Evolutionary conservation across 495 filamentous ascomycete species (phyloP).

Genomic region (Rusavskia elegans): DNA sequence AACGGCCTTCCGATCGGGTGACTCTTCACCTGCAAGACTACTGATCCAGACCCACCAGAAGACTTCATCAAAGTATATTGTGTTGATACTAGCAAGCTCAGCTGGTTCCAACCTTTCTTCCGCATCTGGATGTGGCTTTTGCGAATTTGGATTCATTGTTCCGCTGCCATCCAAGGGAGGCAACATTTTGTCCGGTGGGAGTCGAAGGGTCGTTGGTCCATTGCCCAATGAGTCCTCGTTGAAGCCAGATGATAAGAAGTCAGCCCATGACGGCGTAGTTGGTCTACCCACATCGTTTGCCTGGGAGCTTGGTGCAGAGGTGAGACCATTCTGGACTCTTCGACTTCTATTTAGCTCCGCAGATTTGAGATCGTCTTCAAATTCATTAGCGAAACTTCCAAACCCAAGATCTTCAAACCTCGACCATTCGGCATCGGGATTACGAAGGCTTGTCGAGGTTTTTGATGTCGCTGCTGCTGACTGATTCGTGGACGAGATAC

Average conservation of each 20-base stretch:
- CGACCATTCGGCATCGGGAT: constrained; percentile 83
- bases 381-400: constrained; percentile 55
- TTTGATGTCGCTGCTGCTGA: constrained; percentile 53
- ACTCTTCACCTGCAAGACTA: constrained; percentile 83
- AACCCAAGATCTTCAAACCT: constrained; percentile 94
- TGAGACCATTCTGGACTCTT: constrained; percentile 26
- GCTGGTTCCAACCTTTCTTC: constrained; percentile 66
- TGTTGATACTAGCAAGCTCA: constrained; percentile 80
- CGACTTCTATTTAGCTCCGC: constrained; percentile 14
- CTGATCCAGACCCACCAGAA: constrained; percentile 99
- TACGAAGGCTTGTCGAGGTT: constrained; percentile 42
- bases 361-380: constrained; percentile 39
- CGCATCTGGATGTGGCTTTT: constrained; percentile 47
- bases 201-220: constrained; percentile 42
- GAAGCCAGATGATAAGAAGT: constrained; percentile 90
- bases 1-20: constrained; percentile 65
- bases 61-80: constrained; percentile 78
- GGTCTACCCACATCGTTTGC: constrained; percentile 56
- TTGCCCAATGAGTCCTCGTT: constrained; percentile 46
- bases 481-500: constrained; percentile 78
- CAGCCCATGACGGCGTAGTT: constrained; percentile 93
- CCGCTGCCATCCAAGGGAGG: constrained; percentile 55
- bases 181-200: constrained; percentile 81
- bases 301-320: constrained; percentile 46
- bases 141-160: constrained; percentile 78